phyloP scores from a whole-genome alignment of 805 yeast genomes.

The Spathaspora passalidarum region DNA sequence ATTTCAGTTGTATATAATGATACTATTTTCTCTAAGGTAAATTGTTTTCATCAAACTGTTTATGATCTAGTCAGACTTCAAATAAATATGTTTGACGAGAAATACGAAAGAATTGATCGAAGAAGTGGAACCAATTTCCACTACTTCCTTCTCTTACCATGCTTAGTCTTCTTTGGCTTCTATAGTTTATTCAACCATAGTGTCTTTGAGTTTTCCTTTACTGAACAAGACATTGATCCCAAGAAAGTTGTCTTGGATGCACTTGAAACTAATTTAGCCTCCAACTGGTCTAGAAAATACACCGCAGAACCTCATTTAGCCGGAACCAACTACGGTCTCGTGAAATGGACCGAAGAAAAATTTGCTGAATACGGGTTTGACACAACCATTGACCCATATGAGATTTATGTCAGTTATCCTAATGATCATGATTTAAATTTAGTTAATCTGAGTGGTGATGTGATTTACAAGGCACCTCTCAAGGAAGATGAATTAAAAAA shows the following conservation, averaged over 20 bases:
- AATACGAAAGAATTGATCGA: not conserved
- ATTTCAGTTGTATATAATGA: not conserved
- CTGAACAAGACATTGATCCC: not conserved
- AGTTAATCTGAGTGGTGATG: slow-evolving; percentile 22
- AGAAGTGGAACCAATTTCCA: not conserved
- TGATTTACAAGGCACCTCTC: slow-evolving; percentile 47
- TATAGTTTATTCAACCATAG: not conserved
- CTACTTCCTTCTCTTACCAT: not conserved
- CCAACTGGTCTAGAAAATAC: slow-evolving; percentile 40
- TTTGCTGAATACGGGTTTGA: slow-evolving; percentile 51
- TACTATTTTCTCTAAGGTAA: not conserved
- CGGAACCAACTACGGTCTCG: slow-evolving; percentile 43
- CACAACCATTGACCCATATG: slow-evolving; percentile 52
- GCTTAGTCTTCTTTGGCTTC: not conserved
- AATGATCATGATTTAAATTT: slow-evolving; percentile 41
- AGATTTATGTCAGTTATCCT: slow-evolving; percentile 54
- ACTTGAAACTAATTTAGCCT: slow-evolving; percentile 36
- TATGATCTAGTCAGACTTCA: not conserved
- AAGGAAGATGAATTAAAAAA: slow-evolving; percentile 46
- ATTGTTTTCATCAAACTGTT: not conserved
- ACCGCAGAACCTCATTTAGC: slow-evolving; percentile 43
- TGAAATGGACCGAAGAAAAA: slow-evolving; percentile 49
- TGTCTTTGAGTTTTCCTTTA: not conserved
- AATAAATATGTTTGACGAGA: not conserved
- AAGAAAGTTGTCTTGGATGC: slow-evolving; percentile 19